Percentiles rank a stretch among this genome's conserved stretches.
Evolutionary conservation across 441 rosid genomes (phyloP).

Genomic region (Croton laevigatus): DNA sequence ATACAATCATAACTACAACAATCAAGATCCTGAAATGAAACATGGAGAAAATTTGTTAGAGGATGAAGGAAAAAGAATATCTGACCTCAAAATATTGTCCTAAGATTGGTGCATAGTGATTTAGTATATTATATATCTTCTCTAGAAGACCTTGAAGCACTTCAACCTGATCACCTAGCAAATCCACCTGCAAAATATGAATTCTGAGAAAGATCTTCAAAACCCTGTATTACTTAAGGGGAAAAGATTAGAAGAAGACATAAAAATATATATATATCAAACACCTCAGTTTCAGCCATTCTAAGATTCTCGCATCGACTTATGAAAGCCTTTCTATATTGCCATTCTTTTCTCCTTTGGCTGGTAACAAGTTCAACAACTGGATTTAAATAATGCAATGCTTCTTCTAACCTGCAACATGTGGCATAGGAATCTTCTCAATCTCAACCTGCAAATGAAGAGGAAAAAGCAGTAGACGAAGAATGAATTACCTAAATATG

Average conservation of each 20-base stretch:
- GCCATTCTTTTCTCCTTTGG: slow-evolving; percentile 35
- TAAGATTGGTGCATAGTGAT: slow-evolving; percentile 40
- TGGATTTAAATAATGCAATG: slow-evolving; percentile 33
- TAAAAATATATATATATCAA: background rate
- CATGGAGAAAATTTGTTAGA: background rate
- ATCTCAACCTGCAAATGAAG: background rate
- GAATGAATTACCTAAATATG: slow-evolving; percentile 38
- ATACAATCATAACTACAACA: background rate
- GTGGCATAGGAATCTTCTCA: background rate
- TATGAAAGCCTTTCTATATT: slow-evolving; percentile 58
- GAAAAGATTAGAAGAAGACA: background rate
- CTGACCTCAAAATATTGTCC: slow-evolving; percentile 48
- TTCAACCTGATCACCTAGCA: slow-evolving; percentile 81
- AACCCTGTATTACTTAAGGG: background rate
- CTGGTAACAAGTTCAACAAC: slow-evolving; percentile 24
- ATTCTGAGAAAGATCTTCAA: background rate
- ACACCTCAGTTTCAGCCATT: slow-evolving; percentile 86
- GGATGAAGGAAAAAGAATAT: background rate
- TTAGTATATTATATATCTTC: slow-evolving; percentile 43
- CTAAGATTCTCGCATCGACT: slow-evolving; percentile 64
- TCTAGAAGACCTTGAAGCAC: slow-evolving; percentile 44
- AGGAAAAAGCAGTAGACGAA: background rate
- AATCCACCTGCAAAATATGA: slow-evolving; percentile 52
- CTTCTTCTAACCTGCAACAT: slow-evolving; percentile 45
- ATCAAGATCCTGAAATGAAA: background rate